Percentiles rank a stretch among this genome's conserved stretches.
Conservation (phyloP, 768 basidiomycete species). For the Mycena galopus region DNA sequence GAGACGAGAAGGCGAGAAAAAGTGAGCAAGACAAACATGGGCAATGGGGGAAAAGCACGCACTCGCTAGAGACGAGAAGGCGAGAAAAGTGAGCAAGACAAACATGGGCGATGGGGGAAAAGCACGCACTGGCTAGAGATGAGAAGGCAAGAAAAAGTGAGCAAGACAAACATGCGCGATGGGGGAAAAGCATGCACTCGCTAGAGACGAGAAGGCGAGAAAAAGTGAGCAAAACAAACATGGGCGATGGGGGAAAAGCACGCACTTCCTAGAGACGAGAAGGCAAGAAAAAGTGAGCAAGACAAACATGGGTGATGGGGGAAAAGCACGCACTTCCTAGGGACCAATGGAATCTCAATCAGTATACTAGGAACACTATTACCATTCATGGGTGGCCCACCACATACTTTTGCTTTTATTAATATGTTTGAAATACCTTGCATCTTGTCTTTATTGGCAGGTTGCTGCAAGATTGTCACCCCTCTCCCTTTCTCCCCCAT, state of each 20-base stretch:
- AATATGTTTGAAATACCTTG: neutral
- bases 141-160: neutral
- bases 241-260: constrained; percentile 4
- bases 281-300: neutral
- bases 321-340: constrained; percentile 6
- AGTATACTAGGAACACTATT: neutral
- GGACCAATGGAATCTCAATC: neutral
- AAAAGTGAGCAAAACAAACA: constrained; percentile 5
- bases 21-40: neutral
- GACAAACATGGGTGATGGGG: neutral
- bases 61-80: neutral
- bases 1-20: neutral
- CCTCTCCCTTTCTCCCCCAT: neutral
- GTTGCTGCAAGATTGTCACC: neutral
- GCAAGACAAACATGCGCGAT: neutral
- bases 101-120: neutral
- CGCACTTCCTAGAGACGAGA: neutral
- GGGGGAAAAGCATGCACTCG: neutral
- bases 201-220: constrained; percentile 7
- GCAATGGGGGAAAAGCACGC: too few species aligned
- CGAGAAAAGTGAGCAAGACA: neutral
- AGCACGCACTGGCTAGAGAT: neutral
- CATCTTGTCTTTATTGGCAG: neutral
- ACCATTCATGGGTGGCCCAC: constrained; percentile 1
- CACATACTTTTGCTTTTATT: constrained; percentile 3